phyloP scores from a whole-genome alignment of 768 basidiomycete genomes.

The Brasilioporus rufonigricans region DNA sequence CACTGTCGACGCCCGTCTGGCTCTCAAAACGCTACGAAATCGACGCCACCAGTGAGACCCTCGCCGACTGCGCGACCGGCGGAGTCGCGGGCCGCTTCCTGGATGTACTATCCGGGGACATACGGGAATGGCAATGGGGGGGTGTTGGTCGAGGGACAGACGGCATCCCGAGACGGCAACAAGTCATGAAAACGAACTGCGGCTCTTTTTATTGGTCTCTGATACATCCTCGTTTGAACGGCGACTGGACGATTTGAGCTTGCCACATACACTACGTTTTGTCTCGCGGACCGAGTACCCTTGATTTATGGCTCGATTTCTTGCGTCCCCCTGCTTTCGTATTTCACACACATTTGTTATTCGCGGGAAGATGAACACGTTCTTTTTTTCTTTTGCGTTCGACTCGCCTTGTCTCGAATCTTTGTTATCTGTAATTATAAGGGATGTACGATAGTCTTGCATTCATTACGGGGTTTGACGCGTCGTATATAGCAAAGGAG shows the following conservation, averaged over 20 bases:
- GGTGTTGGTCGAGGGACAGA: constrained; percentile 10
- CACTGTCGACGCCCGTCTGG: constrained; percentile 19
- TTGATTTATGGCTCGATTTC: constrained; percentile 30
- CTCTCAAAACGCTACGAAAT: constrained; percentile 17
- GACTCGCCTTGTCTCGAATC: constrained; percentile 11
- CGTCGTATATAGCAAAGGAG: background rate
- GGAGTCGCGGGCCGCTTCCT: constrained; percentile 20
- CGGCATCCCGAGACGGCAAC: constrained; percentile 19
- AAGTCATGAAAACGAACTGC: constrained; percentile 21
- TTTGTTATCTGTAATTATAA: constrained; percentile 32
- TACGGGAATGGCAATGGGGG: constrained; percentile 17
- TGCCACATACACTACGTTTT: constrained; percentile 7
- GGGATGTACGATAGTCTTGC: constrained; percentile 25
- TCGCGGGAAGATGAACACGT: constrained; percentile 4
- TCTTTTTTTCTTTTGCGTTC: background rate
- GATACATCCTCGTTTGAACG: too few species aligned
- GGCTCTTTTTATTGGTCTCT: constrained; percentile 5
- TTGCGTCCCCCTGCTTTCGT: constrained; percentile 26
- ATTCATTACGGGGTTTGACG: background rate
- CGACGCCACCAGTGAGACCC: constrained; percentile 18
- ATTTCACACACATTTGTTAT: constrained; percentile 16
- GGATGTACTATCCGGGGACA: constrained; percentile 22
- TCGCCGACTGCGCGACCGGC: constrained; percentile 14
- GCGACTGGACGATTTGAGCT: constrained; percentile 15
- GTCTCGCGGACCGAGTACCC: constrained; percentile 22